Evolutionary conservation across 192 early-diverging fungal genomes (phyloP), one percentile per base, ranked within the genome.

Genomic region (Umbelopsis vinacea): DNA sequence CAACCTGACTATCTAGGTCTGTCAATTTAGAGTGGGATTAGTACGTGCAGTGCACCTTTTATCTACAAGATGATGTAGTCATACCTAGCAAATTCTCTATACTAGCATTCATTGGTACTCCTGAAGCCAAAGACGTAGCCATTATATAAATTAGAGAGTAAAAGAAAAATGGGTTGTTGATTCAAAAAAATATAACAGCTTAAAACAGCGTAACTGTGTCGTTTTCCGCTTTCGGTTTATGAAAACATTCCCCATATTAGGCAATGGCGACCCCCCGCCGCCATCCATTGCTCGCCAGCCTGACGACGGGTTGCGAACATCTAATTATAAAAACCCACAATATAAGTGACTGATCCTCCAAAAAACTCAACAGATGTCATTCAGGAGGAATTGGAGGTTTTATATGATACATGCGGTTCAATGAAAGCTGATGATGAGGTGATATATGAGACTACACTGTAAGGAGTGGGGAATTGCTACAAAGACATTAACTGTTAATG

Each of bases 161-260:
- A 37, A 19, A 37, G 19, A 63, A 37, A 63, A 37, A 14, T 38
- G 29, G 26, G 57, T 63, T 37, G 26, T 63, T 57, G 17, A 26
- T 29, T 63, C 37, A n/a, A 29, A 19, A 29, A 37, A 15, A 0
- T 37, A 33, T 50, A 63, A 14, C 10, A 19, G 6, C 11, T 43
- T 12, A 40, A 40, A 40, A 40, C n/a, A n/a, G n/a, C n/a, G 8
- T 40, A 8, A 40, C 3, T 43, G 8, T 6, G 40, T 43, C 11
- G 40, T 1, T 63, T 60, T 7, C 57, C 57, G 33, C 35, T 63
- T 63, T 63, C 29, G 57, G 57, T 6, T 63, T 6, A 29, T 38
- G 57, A 63, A 63, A 63, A 63, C 57, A 63, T 63, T 63, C 57
- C n/a, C 57, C 57, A 29, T 35, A 50, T 50, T 50, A 50, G 48